Evolutionary conservation across 192 early-diverging fungal genomes (phyloP).

Genomic region (Entomortierella beljakovae): DNA sequence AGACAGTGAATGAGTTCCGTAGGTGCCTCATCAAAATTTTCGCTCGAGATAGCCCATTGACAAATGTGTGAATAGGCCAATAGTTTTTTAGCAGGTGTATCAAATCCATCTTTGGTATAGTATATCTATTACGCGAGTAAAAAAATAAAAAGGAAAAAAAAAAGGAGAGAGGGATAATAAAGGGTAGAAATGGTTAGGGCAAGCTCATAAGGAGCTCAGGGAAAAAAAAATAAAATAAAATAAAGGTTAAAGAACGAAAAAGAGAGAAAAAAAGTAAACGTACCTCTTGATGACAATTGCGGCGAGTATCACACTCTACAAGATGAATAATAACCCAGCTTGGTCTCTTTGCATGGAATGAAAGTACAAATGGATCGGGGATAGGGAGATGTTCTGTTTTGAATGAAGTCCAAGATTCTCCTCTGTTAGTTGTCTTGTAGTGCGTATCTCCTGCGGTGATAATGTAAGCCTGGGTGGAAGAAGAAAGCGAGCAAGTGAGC

Average conservation of each 20-base stretch:
- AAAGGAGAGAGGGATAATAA: neutral
- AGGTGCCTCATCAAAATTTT: constrained; percentile 70
- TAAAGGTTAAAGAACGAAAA: neutral
- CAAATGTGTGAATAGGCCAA: constrained; percentile 73
- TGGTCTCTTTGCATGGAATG: constrained; percentile 79
- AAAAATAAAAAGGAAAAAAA: neutral
- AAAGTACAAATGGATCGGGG: constrained; percentile 29
- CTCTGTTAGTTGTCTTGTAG: constrained; percentile 71
- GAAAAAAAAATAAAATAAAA: neutral
- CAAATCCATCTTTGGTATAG: constrained; percentile 80
- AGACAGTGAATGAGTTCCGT: constrained; percentile 81
- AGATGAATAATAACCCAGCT: constrained; percentile 76
- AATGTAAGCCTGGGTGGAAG: constrained; percentile 62
- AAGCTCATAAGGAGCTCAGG: too few species aligned
- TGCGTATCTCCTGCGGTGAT: constrained; percentile 62
- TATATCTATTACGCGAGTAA: constrained; percentile 52
- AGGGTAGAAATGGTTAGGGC: too few species aligned
- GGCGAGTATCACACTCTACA: constrained; percentile 60
- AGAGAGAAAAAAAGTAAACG: neutral
- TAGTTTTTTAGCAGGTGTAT: constrained; percentile 61
- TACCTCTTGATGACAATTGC: constrained; percentile 72
- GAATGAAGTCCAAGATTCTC: constrained; percentile 69
- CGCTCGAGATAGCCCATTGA: constrained; percentile 76
- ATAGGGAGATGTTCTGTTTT: constrained; percentile 56
- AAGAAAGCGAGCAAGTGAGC: neutral